phyloP scores from a whole-genome alignment of 148 eudicot species.

The Agrostemma githago region DNA sequence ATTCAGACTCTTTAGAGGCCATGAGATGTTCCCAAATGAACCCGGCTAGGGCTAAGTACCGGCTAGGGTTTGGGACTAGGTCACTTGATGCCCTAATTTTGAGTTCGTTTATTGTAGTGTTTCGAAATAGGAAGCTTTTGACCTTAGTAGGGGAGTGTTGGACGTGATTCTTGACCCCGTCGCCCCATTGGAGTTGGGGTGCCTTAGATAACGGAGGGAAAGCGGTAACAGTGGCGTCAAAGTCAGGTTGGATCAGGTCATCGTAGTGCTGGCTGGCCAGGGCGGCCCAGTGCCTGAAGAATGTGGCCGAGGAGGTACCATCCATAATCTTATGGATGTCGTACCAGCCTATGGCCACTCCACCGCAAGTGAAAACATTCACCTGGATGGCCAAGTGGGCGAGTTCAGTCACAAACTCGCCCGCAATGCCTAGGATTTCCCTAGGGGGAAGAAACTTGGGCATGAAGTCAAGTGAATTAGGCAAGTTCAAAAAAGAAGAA shows the following conservation, averaged over 20 bases:
- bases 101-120: not conserved
- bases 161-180: not conserved
- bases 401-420: not conserved
- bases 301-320: conserved; percentile 12
- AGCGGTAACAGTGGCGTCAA: conserved; percentile 8
- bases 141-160: not conserved
- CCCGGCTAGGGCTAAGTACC: conserved; percentile 17
- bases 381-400: conserved; percentile 14
- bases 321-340: conserved; percentile 22
- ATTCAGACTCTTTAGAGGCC: not conserved
- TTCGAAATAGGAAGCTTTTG: conserved; percentile 5
- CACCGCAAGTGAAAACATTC: conserved; percentile 15
- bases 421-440: not conserved
- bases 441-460: conserved; percentile 9
- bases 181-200: not conserved
- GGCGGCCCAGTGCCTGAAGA: conserved; percentile 20
- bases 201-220: conserved; percentile 16
- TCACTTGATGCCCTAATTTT: conserved; percentile 14
- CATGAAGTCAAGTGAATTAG: not conserved
- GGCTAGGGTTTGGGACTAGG: conserved; percentile 7
- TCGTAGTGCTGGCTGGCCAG: not conserved
- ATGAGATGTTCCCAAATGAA: conserved; percentile 17
- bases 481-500: not conserved
- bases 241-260: not conserved
- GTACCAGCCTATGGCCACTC: conserved; percentile 20